These are phyloP conservation scores for Penicillium macrosclerotiorum DNA, from an alignment of 495 filamentous ascomycete species.

Conservation along the genomic window DNA sequence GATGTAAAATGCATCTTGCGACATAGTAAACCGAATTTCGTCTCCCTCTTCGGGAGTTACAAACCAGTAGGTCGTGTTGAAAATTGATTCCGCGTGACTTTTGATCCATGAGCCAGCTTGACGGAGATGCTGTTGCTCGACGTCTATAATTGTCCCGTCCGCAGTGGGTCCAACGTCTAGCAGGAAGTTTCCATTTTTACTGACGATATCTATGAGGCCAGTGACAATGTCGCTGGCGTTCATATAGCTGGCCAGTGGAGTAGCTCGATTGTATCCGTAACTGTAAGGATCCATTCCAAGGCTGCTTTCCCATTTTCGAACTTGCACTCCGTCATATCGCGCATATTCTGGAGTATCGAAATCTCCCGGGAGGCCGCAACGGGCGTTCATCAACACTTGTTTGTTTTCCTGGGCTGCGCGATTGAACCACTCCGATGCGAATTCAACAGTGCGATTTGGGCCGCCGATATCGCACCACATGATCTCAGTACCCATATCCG, in stretches of 20 bases:
- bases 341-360: conserved; percentile 55
- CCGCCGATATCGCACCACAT: conserved; percentile 59
- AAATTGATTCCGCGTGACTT: conserved; percentile 51
- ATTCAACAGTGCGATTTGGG: conserved; percentile 46
- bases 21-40: conserved; percentile 50
- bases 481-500: conserved; percentile 49
- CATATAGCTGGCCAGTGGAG: conserved; percentile 46
- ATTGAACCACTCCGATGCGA: conserved; percentile 51
- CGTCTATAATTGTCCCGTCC: conserved; percentile 50
- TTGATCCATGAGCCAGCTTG: conserved; percentile 53
- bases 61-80: conserved; percentile 58
- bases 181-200: conserved; percentile 57
- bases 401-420: conserved; percentile 28
- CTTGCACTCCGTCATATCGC: conserved; percentile 43
- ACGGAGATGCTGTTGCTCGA: conserved; percentile 43
- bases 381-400: conserved; percentile 51
- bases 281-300: conserved; percentile 54
- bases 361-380: conserved; percentile 50
- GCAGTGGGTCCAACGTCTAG: conserved; percentile 54
- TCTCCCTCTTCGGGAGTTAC: conserved; percentile 46
- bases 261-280: conserved; percentile 56
- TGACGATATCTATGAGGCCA: conserved; percentile 49
- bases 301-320: conserved; percentile 55
- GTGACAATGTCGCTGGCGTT: conserved; percentile 45
- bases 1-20: conserved; percentile 52